Base-by-base conservation (phyloP, 306 rosid genomes). In the Cicer judaicum region DNA sequence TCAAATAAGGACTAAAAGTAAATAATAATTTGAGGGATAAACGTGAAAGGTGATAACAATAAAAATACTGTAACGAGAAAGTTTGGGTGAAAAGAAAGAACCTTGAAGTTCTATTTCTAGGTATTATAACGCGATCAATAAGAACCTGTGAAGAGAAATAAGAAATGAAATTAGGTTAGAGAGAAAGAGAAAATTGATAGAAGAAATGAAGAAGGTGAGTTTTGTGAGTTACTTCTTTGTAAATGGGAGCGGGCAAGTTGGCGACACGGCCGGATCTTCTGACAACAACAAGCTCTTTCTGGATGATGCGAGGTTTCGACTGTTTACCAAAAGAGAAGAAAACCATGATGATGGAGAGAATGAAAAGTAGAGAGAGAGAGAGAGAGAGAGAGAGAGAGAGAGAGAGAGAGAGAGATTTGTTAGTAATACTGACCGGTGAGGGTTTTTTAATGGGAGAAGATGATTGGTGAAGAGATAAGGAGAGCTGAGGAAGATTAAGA, bases 181-280 rank as follows among this genome's bases (percentile, higher is more conserved):
- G 49, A 8, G 21, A 5, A 41, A 19, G 2, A 21, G 39, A 29
- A 1, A 36, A 11, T 21, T 1, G 5, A 7, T 0, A 66, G 8
- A 53, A 11, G 56, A n/a, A 41, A 46, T 6, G 40, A 1, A 5
- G 59, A 2, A 40, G 4, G 52, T 6, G 21, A 9, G 67, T n/a
- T 61, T 44, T n/a, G 21, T 15, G 9, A 7, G 16, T 48, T 69
- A 84, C 92, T 82, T 87, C 94, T 77, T 84, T 90, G 83, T 90
- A 93, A 76, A 86, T 80, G 6, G 95, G 95, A 47, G 89, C 9
- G 7, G 90, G 86, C 60, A 59, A 12, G 48, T 84, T 88, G 15
- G 93, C 91, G 15, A 89, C 90, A 10, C 92, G 97, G 78, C 83
- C 57, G 10, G 97, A 93, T 68, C 97, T 87, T 78, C 96, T 83